These are phyloP conservation scores for Nemania abortiva DNA, from an alignment of 2,329 filamentous ascomycete species.

Conservation along the genomic window DNA sequence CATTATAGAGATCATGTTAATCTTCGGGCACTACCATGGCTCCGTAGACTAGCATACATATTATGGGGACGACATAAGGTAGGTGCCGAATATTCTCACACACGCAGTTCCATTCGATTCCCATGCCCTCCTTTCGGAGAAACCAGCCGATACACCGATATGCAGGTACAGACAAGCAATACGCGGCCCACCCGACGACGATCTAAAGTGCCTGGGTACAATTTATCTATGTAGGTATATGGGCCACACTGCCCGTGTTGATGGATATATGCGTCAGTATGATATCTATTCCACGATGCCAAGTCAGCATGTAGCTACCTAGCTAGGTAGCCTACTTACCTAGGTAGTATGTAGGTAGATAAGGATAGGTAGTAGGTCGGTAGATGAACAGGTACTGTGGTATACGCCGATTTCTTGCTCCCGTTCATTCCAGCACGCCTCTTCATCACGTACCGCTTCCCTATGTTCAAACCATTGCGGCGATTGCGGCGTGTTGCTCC, in stretches of 20 bases:
- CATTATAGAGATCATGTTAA: too few relatives aligned
- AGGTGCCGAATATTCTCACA: conserved; percentile 2
- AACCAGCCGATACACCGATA: conserved; percentile 51
- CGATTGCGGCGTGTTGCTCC: conserved; percentile 28
- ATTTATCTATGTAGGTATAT: conserved; percentile 2
- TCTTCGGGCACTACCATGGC: too few relatives aligned
- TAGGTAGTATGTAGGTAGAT: too few relatives aligned
- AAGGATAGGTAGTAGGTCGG: not conserved
- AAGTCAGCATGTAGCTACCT: too few relatives aligned
- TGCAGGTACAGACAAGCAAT: conserved; percentile 50
- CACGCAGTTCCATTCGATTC: not conserved
- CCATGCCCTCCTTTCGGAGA: conserved; percentile 43
- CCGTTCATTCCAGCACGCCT: not conserved
- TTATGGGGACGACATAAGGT: too few relatives aligned
- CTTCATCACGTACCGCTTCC: not conserved
- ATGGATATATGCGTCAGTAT: not conserved
- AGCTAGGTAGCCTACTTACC: too few relatives aligned
- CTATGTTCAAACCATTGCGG: conserved; percentile 17
- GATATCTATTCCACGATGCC: not conserved
- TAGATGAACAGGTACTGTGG: not conserved
- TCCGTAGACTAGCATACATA: not conserved
- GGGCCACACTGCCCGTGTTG: not conserved
- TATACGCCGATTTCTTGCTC: not conserved
- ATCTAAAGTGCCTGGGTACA: conserved; percentile 28
- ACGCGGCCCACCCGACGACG: conserved; percentile 39